Evolutionary conservation across 1,139 yeast genomes (phyloP).

Genomic region (Diutina ranongensis): DNA sequence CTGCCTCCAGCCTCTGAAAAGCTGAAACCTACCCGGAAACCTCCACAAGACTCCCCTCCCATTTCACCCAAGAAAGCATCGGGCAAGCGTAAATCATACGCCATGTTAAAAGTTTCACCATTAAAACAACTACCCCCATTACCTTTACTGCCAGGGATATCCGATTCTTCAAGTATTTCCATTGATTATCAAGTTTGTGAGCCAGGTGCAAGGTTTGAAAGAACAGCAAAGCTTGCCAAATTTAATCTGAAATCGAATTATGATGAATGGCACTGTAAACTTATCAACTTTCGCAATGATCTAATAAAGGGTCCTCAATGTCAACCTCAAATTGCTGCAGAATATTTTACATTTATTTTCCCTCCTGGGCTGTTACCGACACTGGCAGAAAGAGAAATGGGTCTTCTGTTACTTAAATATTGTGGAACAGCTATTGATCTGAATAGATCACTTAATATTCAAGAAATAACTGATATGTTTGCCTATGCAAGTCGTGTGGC

Average conservation of each 20-base stretch:
- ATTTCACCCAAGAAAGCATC: not conserved
- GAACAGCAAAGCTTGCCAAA: not conserved
- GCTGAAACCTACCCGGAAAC: not conserved
- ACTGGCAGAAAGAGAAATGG: not conserved
- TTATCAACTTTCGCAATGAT: slow-evolving; percentile 1
- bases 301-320: not conserved
- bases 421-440: not conserved
- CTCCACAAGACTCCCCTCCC: not conserved
- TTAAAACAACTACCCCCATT: not conserved
- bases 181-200: too few species aligned
- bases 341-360: not conserved
- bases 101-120: not conserved
- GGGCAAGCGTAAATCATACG: not conserved
- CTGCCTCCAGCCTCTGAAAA: too few species aligned
- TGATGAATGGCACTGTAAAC: not conserved
- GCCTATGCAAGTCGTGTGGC: slow-evolving; percentile 1
- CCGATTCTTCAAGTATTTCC: not conserved
- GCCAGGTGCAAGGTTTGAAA: not conserved
- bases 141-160: not conserved
- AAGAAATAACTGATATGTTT: slow-evolving; percentile 1
- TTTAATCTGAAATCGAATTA: not conserved
- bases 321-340: not conserved
- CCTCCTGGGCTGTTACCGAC: not conserved
- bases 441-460: not conserved
- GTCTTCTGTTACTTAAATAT: not conserved